Base-by-base conservation (phyloP, 106 monocot species). In the Narthecium ossifragum region DNA sequence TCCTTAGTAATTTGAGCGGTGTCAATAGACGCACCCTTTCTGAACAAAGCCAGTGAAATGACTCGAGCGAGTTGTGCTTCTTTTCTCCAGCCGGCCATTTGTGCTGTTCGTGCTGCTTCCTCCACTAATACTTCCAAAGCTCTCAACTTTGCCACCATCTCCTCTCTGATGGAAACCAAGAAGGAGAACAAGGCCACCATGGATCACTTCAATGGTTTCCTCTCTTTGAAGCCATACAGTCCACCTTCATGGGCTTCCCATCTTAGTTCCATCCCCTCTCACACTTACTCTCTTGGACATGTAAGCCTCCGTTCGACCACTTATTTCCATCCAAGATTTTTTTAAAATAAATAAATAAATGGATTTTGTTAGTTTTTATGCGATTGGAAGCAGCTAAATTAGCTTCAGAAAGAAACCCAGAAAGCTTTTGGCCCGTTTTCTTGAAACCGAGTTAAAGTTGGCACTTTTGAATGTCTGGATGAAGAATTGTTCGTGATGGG, bases 221-320 rank as follows among this genome's bases (percentile, higher is more conserved):
- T 86, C 27, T 12, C 67, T 6, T 68, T 68, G 75, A 74, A 62
- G 46, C 51, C 54, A 5, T 86, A 81, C 64, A 55, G 64, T 8
- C 71, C 86, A n/a, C 86, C 86, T 1, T 66, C 74, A 0, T 86
- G 86, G 86, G 86, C 86, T 23, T 63, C 78, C 29, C 78, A 81
- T 61, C 86, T 86, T 61, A 61, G 12, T 15, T 82, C 72, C 46
- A 46, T 82, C 51, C 86, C 86, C 9, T 71, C 86, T 11, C 68
- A 72, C 23, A 56, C 54, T 65, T 72, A 38, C 62, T 82, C 81
- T 11, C 86, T 86, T 70, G 86, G 68, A 5, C 86, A 86, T 32
- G 86, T 86, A 57, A 65, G 61, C 31, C 18, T 34, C 7, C 22
- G 12, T 33, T 32, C 48, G 24, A 26, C 21, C 14, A 25, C 17